Base-by-base conservation (phyloP, 768 basidiomycete species). In the Amanita pseudoporphyria region DNA sequence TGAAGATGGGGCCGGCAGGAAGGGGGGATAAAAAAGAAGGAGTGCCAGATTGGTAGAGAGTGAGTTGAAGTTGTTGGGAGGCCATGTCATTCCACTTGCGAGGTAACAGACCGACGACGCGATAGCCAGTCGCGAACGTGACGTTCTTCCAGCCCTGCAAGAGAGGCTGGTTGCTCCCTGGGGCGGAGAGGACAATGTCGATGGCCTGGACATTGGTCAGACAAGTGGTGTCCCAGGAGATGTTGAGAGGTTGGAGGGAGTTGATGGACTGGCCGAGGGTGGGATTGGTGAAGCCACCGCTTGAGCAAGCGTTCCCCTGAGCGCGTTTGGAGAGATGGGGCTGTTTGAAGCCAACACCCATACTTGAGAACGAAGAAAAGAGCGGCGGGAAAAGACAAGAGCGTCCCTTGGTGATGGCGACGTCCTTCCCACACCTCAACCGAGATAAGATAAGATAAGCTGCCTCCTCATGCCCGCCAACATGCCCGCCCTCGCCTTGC, bases 171-270 rank as follows among this genome's bases (percentile, higher is more conserved):
- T 55, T 48, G 1, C 68, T 59, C 26, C 63, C 59, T 0, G 82
- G 78, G 0, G 78, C 77, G 55, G 76, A 76, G 46, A 89, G 76
- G 55, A 81, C 80, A 59, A 90, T 82, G 65, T 88, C 84, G 60
- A 83, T 69, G 32, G 69, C 67, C 14, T 47, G 45, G 1, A 58
- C 52, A 21, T 76, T 66, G 26, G 60, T 21, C 28, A 84, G 57
- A 63, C 84, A 87, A 31, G 77, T 66, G 0, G 75, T 63, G 59
- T 86, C 73, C 87, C 87, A 89, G 39, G 71, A 56, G 53, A 89
- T 73, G 44, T 70, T 67, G 54, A 89, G 57, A 1, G 80, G 69
- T 9, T 70, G 52, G 9, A 71, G 63, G 1, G 73, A 68, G 54
- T 78, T 66, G 43, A 87, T 52, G 9, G 64, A 62, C 36, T 70